Conservation (phyloP, 495 filamentous ascomycete genomes). For the Xylaria scruposa region DNA sequence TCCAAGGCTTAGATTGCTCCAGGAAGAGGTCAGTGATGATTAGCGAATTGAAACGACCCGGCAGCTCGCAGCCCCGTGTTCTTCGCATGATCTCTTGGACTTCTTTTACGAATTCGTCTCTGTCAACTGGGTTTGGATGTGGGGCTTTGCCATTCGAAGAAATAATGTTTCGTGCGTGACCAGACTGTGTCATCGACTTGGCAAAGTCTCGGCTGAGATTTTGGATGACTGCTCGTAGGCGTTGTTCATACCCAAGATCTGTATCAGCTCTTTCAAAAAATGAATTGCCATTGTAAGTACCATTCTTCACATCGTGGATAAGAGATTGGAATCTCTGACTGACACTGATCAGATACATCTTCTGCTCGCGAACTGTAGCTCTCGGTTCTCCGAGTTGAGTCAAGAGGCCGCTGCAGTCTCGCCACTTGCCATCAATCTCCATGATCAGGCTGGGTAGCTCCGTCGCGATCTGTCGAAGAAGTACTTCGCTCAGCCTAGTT, state of each 20-base stretch:
- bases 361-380: slow-evolving; percentile 56
- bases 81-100: slow-evolving; percentile 48
- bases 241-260: slow-evolving; percentile 48
- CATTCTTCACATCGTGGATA: slow-evolving; percentile 59
- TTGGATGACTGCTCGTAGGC: slow-evolving; percentile 67
- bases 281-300: slow-evolving; percentile 56
- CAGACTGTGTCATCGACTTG: slow-evolving; percentile 50
- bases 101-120: slow-evolving; percentile 47
- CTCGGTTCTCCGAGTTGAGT: slow-evolving; percentile 57
- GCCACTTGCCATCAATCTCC: slow-evolving; percentile 57
- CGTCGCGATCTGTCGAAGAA: slow-evolving; percentile 60
- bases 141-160: neutral
- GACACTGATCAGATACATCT: slow-evolving; percentile 57
- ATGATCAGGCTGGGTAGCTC: slow-evolving; percentile 65
- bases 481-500: slow-evolving; percentile 60
- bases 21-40: slow-evolving; percentile 58
- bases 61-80: slow-evolving; percentile 55
- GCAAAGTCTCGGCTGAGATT: slow-evolving; percentile 62
- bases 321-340: slow-evolving; percentile 59
- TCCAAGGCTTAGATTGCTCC: slow-evolving; percentile 57
- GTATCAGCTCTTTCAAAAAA: slow-evolving; percentile 60
- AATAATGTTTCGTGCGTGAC: slow-evolving; percentile 50
- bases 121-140: slow-evolving; percentile 26
- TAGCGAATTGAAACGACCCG: slow-evolving; percentile 59
- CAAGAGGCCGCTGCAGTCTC: slow-evolving; percentile 43